These are phyloP conservation scores for Saccharomycopsis sp. DNA, from an alignment of 805 yeast genomes.

Conservation along the genomic window DNA sequence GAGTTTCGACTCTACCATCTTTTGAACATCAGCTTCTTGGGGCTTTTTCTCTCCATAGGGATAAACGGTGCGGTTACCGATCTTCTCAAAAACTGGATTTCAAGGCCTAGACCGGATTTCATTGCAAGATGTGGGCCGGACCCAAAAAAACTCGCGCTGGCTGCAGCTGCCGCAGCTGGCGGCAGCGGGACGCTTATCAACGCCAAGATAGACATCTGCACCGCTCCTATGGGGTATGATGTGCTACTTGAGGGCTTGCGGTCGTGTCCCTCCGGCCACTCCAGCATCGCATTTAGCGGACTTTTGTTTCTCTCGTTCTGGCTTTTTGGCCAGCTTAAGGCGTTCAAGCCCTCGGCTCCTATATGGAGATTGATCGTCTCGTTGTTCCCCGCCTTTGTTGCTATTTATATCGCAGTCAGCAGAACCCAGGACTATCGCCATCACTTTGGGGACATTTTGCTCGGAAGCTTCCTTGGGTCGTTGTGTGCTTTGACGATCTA, in stretches of 20 bases:
- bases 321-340: slow-evolving; percentile 59
- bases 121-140: slow-evolving; percentile 75
- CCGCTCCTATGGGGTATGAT: slow-evolving; percentile 29
- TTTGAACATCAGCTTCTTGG: slow-evolving; percentile 58
- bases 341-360: slow-evolving; percentile 44
- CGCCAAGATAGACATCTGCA: slow-evolving; percentile 27
- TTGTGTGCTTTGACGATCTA: slow-evolving; percentile 39
- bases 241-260: slow-evolving; percentile 58
- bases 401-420: slow-evolving; percentile 68
- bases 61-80: slow-evolving; percentile 63
- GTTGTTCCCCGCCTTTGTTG: slow-evolving; percentile 55
- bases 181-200: slow-evolving; percentile 49
- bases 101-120: slow-evolving; percentile 90
- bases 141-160: slow-evolving; percentile 46
- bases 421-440: slow-evolving; percentile 92
- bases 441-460: slow-evolving; percentile 76
- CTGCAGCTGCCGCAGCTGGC: slow-evolving; percentile 52
- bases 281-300: slow-evolving; percentile 64
- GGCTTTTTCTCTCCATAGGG: slow-evolving; percentile 53
- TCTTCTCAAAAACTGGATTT: slow-evolving; percentile 73
- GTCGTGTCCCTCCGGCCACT: slow-evolving; percentile 80
- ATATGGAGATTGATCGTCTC: slow-evolving; percentile 56
- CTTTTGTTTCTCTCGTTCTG: slow-evolving; percentile 57
- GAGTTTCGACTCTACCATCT: slow-evolving; percentile 40
- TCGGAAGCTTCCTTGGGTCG: slow-evolving; percentile 67